These are phyloP conservation scores for Yarrowia deformans DNA, from an alignment of 805 yeast species.

Conservation along the genomic window DNA sequence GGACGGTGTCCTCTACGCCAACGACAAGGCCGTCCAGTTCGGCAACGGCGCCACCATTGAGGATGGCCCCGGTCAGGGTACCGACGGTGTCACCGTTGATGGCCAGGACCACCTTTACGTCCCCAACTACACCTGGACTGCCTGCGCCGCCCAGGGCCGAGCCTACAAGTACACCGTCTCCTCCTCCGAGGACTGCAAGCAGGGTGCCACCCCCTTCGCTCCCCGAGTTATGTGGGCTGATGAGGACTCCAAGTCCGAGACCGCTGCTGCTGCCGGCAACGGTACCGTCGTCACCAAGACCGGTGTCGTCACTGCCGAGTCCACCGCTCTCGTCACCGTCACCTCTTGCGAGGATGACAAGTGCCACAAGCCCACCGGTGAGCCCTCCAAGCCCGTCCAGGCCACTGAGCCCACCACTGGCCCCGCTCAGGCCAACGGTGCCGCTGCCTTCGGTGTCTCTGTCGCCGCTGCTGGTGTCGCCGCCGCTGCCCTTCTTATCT, in stretches of 20 bases:
- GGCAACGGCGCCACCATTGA: conserved; percentile 1
- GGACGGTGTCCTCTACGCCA: conserved; percentile 31
- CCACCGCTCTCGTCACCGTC: conserved; percentile 31
- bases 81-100: conserved; percentile 3
- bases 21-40: conserved; percentile 33
- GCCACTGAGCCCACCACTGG: conserved; percentile 9
- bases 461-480: conserved; percentile 33
- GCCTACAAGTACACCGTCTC: conserved; percentile 18
- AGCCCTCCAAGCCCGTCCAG: conserved; percentile 31
- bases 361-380: conserved; percentile 35
- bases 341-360: conserved; percentile 33
- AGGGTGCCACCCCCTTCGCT: conserved; percentile 23
- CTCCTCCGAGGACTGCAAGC: conserved; percentile 20
- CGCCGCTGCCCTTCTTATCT: conserved; percentile 35
- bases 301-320: conserved; percentile 27
- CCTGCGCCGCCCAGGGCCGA: conserved; percentile 32
- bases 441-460: conserved; percentile 29
- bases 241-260: not conserved
- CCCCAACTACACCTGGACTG: conserved; percentile 9
- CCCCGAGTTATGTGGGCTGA: conserved; percentile 12
- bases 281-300: conserved; percentile 28
- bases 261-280: conserved; percentile 5
- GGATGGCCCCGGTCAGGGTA: conserved; percentile 5
- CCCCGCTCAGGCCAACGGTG: conserved; percentile 34
- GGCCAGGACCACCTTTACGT: conserved; percentile 16